These are phyloP conservation scores for Tuber magnatum DNA, from an alignment of 495 filamentous ascomycete genomes.

Conservation along the genomic window DNA sequence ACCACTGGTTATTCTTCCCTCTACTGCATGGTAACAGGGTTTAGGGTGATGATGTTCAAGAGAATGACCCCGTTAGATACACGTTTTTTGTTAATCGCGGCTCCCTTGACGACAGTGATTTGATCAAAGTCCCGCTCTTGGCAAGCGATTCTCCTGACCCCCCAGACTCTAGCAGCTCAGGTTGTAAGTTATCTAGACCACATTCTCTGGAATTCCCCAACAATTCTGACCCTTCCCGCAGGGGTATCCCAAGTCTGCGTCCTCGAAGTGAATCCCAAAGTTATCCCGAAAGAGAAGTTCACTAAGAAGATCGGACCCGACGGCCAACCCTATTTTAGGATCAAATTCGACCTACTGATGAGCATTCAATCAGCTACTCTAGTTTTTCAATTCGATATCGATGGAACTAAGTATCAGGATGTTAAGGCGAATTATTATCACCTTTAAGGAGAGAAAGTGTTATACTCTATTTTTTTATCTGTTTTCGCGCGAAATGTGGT, in stretches of 20 bases:
- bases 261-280: constrained; percentile 60
- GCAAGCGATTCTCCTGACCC: constrained; percentile 60
- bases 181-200: background rate
- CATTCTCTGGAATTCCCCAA: too few relatives aligned
- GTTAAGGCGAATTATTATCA: constrained; percentile 62
- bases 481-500: too few relatives aligned
- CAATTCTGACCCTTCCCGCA: background rate
- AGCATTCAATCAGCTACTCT: constrained; percentile 62
- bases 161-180: constrained; percentile 41
- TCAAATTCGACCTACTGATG: constrained; percentile 68
- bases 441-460: background rate
- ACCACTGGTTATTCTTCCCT: too few relatives aligned
- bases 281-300: constrained; percentile 58
- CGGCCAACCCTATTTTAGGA: constrained; percentile 63
- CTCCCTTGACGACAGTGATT: constrained; percentile 40
- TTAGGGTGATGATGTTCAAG: constrained; percentile 9
- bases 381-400: constrained; percentile 63
- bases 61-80: constrained; percentile 7
- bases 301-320: constrained; percentile 61
- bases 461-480: background rate
- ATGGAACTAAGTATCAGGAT: constrained; percentile 60
- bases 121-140: constrained; percentile 61
- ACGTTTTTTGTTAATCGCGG: background rate
- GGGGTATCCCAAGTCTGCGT: constrained; percentile 56
- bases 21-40: background rate